phyloP scores from a whole-genome alignment of 2,329 filamentous ascomycete genomes.

The Cadophora gregata region DNA sequence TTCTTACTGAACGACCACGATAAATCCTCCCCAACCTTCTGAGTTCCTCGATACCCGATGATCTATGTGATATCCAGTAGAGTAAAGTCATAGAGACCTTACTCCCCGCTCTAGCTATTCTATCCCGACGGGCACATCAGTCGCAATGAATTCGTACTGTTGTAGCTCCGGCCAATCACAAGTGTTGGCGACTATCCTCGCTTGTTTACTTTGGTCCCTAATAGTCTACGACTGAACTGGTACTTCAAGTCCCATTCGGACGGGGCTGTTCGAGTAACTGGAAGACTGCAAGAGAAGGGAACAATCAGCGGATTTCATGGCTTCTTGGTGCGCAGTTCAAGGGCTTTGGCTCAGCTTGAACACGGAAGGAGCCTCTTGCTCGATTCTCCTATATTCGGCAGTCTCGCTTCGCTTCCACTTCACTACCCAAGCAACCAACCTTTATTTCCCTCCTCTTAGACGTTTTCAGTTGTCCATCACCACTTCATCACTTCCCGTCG shows the following conservation, averaged over 20 bases:
- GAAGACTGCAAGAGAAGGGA: background rate
- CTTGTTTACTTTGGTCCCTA: slow-evolving; percentile 1
- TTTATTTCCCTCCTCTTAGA: too few relatives aligned
- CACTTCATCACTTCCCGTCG: background rate
- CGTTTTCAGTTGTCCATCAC: too few relatives aligned
- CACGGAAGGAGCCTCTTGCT: background rate
- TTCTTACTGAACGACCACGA: background rate
- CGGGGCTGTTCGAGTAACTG: background rate
- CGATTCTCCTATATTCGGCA: background rate
- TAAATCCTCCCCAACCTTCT: too few relatives aligned
- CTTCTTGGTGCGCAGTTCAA: background rate
- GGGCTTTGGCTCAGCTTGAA: too few relatives aligned
- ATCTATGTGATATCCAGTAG: background rate
- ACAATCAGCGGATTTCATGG: too few relatives aligned
- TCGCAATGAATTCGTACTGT: background rate
- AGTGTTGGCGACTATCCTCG: background rate
- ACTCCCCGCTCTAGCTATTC: background rate
- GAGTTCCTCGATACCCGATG: background rate
- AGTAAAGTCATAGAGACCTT: background rate
- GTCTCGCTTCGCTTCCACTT: background rate
- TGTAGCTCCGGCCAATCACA: background rate
- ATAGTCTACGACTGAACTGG: background rate
- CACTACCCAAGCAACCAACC: background rate
- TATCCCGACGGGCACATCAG: background rate
- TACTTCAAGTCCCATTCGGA: background rate